Base-by-base conservation (phyloP, 2,329 filamentous ascomycete genomes). In the Orbilia blumenaviensis region DNA sequence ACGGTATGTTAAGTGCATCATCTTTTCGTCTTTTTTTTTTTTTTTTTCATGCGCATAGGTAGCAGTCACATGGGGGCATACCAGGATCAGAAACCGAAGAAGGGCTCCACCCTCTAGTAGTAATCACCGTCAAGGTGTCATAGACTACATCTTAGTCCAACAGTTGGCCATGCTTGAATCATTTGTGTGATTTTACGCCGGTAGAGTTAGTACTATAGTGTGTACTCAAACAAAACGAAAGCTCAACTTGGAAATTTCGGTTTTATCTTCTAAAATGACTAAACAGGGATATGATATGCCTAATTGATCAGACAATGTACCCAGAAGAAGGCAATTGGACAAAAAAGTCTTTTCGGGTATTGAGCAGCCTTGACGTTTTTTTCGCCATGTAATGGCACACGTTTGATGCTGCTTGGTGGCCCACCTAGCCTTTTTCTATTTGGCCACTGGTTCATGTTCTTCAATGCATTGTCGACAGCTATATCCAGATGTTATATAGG, bases 401-500 rank as follows among this genome's bases (percentile, higher is more conserved):
- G n/a, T 41, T n/a, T 6, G 12, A 14, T 23, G 41, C 41, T 7
- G 41, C 41, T 44, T 44, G 23, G 18, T 44, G 41, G 23, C 23
- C 41, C 41, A 23, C 41, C n/a, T n/a, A n/a, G n/a, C n/a, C n/a
- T 56, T 56, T 32, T 23, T 36, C 5, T 8, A 21, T 6, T 16
- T n/a, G 32, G 18, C 29, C 5, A 38, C n/a, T n/a, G n/a, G n/a
- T n/a, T n/a, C n/a, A n/a, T n/a, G n/a, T n/a, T n/a, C n/a, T n/a
- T 36, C n/a, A 27, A 34, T 52, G 32, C 27, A 34, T 34, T 27
- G 10, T 36, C 5, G 32, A 25, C 9, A 34, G 4, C 23, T 54
- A 54, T 54, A 54, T n/a, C n/a, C n/a, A n/a, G n/a, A 38, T 56
- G 52, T 32, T 36, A 36, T 56, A 56, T 56, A 56, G 52, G 48